phyloP scores from a whole-genome alignment of 1,284 basidiomycete species.

The Ganoderma resinaceum region DNA sequence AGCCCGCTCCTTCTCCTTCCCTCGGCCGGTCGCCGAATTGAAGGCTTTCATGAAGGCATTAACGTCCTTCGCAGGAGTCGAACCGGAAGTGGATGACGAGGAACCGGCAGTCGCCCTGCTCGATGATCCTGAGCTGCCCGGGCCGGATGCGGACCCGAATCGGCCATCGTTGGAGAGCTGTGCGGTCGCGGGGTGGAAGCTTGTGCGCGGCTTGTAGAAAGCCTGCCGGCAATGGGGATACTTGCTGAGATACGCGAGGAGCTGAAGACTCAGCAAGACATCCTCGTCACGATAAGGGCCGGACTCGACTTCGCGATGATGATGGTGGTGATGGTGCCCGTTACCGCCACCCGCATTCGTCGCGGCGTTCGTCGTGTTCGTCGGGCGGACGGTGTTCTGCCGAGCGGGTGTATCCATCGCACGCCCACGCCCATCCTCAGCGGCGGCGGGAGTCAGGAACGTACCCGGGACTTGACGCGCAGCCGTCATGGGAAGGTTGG shows the following conservation, averaged over 20 bases:
- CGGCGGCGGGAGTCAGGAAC: slow-evolving; percentile 20
- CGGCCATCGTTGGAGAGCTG: slow-evolving; percentile 39
- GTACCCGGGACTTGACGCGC: slow-evolving; percentile 19
- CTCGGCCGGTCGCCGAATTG: slow-evolving; percentile 40
- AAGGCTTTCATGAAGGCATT: slow-evolving; percentile 43
- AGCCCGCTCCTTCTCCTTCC: slow-evolving; percentile 43
- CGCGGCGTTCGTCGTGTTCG: slow-evolving; percentile 21
- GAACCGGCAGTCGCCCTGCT: slow-evolving; percentile 6
- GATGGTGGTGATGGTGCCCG: slow-evolving; percentile 42
- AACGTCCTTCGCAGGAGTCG: slow-evolving; percentile 34
- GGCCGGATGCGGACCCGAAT: slow-evolving; percentile 2
- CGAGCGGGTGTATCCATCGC: slow-evolving; percentile 18
- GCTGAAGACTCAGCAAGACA: slow-evolving; percentile 89
- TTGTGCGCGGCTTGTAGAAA: slow-evolving; percentile 85
- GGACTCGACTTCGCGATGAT: slow-evolving; percentile 47
- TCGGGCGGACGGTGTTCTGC: slow-evolving; percentile 25
- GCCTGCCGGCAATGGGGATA: slow-evolving; percentile 98
- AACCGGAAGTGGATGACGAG: slow-evolving; percentile 1
- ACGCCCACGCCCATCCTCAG: slow-evolving; percentile 8
- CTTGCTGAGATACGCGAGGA: slow-evolving; percentile 96
- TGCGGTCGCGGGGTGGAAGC: slow-evolving; percentile 76
- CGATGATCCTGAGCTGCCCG: slow-evolving; percentile 12
- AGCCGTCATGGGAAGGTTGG: slow-evolving; percentile 38
- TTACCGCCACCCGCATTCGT: slow-evolving; percentile 12
- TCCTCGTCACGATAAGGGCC: slow-evolving; percentile 94